A percentile compares a stretch with the other conserved stretches of the same genome.
Evolutionary conservation across 2,329 filamentous ascomycete species (phyloP).

Genomic region (Huntiella omanensis): DNA sequence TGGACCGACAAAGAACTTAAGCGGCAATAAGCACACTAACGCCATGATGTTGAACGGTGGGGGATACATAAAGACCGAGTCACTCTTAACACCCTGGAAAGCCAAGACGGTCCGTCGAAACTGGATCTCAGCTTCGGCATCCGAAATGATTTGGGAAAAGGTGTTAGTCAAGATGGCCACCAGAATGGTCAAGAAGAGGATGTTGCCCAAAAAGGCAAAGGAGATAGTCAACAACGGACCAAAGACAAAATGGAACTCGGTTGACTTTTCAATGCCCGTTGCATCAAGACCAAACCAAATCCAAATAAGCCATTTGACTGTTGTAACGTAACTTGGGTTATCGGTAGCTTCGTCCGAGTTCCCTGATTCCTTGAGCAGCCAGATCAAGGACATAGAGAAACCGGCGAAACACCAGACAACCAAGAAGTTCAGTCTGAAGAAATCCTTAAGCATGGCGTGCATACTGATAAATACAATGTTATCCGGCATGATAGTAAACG

Average conservation of each 20-base stretch:
- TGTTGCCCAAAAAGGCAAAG: constrained; percentile 58
- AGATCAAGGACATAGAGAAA: constrained; percentile 49
- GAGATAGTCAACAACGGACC: constrained; percentile 51
- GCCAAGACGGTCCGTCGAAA: constrained; percentile 54
- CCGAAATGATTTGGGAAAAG: constrained; percentile 49
- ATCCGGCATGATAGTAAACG: constrained; percentile 55
- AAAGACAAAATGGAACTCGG: constrained; percentile 45
- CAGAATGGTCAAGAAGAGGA: constrained; percentile 54
- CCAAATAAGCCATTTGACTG: constrained; percentile 62
- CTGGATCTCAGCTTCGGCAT: constrained; percentile 50
- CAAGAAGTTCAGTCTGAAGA: constrained; percentile 45
- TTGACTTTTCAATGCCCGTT: constrained; percentile 30
- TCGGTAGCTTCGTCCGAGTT: constrained; percentile 14
- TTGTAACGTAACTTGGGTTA: constrained; percentile 28
- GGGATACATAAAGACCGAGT: constrained; percentile 50
- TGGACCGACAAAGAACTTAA: constrained; percentile 43
- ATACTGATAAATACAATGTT: constrained; percentile 59
- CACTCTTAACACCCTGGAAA: constrained; percentile 55
- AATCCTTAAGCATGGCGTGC: constrained; percentile 57
- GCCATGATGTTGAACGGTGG: constrained; percentile 54
- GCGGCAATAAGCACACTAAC: constrained; percentile 40
- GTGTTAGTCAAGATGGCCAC: constrained; percentile 58
- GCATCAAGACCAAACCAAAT: constrained; percentile 63
- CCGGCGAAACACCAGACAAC: constrained; percentile 52
- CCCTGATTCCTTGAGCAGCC: constrained; percentile 28